Base-by-base conservation (phyloP, 345 rosid species). In the Pugionium dolabratum region DNA sequence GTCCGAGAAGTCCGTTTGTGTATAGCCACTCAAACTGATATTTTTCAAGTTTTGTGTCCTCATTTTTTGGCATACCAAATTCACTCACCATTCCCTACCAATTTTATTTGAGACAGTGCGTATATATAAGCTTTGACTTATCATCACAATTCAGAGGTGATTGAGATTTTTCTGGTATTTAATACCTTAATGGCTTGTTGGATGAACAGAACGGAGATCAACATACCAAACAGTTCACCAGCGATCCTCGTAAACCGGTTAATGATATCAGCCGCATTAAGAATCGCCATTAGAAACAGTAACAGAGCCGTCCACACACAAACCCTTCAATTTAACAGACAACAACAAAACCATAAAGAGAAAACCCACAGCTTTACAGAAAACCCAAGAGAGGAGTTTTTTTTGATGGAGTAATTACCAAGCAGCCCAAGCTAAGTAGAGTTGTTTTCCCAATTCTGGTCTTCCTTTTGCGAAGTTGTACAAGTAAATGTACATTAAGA, bases 301-400 rank as follows among this genome's bases (percentile, higher is more conserved):
- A 87, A 66, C 56, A 89, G 66, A 48, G 97, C 82, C 59, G 98
- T 89, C 96, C 98, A 92, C 4, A 83, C 87, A 66, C 98, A 89
- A 9, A 89, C 88, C 98, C 98, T 87, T 81, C 49, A 76, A 49
- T 25, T 5, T 5, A 54, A 11, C 47, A n/a, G 0, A 11, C 34
- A 75, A 11, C 34, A 75, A 36, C 32, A 61, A 66, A 61, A 36
- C 33, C 32, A 53, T 27, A 11, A 1, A 59, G 6, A 10, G 9
- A 61, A 25, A 6, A 52, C 54, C 2, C 8, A 39, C 2, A 62
- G 26, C 39, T 56, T 56, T 11, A 34, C 30, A 41, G 40, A 26
- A 25, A 18, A 51, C 9, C 37, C 6, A 62, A 4, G 2, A 50
- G 28, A 26, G 9, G 0, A 49, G 28, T 4, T 4, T 46, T 9